Percentiles rank a stretch among this genome's conserved stretches.
phyloP scores from a whole-genome alignment of 2,329 filamentous ascomycete genomes.

The Ampelomyces quisqualis region DNA sequence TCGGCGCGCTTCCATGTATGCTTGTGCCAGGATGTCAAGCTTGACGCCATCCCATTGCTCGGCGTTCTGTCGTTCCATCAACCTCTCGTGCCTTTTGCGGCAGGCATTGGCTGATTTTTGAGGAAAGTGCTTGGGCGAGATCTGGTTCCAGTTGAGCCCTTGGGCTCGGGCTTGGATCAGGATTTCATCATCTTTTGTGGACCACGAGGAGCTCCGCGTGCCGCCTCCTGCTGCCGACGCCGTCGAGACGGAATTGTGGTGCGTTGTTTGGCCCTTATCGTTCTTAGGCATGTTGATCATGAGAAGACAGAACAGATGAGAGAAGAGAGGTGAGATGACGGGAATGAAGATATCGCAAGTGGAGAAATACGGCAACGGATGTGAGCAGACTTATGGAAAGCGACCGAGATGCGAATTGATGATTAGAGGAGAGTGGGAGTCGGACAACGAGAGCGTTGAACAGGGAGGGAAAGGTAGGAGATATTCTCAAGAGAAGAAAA shows the following conservation, averaged over 20 bases:
- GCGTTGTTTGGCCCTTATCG: constrained; percentile 35
- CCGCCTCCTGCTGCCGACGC: constrained; percentile 32
- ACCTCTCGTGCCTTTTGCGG: constrained; percentile 81
- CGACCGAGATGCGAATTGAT: constrained; percentile 34
- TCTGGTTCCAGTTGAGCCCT: constrained; percentile 81
- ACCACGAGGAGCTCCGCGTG: constrained; percentile 60
- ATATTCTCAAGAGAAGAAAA: constrained; percentile 36
- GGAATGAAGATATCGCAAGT: constrained; percentile 17
- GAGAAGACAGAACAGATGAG: constrained; percentile 6
- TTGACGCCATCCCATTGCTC: constrained; percentile 79
- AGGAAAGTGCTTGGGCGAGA: constrained; percentile 74
- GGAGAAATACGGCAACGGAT: constrained; percentile 17
- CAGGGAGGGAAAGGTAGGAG: constrained; percentile 36
- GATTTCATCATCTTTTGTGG: constrained; percentile 69
- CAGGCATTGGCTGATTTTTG: constrained; percentile 78
- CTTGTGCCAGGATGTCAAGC: constrained; percentile 70
- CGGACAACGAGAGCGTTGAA: constrained; percentile 35
- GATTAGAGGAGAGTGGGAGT: constrained; percentile 30
- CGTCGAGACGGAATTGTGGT: constrained; percentile 37
- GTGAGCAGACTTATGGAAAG: constrained; percentile 24
- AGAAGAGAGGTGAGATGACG: constrained; percentile 8
- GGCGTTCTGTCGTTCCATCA: constrained; percentile 71
- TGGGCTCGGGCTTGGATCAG: constrained; percentile 70
- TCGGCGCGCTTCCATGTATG: constrained; percentile 76
- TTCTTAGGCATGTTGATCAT: constrained; percentile 51